A percentile compares a stretch with the other conserved stretches of the same genome.
Evolutionary conservation across 1,139 yeast species (phyloP).

Genomic region (Protomyces gravidus): DNA sequence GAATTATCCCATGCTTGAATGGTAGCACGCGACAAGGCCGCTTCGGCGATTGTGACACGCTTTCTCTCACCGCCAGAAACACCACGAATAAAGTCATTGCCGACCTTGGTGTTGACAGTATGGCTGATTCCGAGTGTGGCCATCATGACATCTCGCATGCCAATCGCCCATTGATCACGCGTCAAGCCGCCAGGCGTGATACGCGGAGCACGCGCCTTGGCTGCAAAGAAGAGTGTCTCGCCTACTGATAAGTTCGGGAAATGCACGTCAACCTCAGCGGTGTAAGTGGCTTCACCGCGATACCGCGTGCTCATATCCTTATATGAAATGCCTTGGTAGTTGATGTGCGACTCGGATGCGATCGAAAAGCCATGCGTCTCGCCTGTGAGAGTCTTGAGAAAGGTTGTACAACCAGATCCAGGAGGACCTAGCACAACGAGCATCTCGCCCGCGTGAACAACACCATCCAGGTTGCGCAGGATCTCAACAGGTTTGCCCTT

Average conservation of each 20-base stretch:
- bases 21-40: conserved; percentile 56
- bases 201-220: conserved; percentile 60
- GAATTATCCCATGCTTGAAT: conserved; percentile 73
- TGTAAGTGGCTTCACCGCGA: conserved; percentile 68
- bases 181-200: conserved; percentile 59
- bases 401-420: conserved; percentile 55
- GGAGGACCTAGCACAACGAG: conserved; percentile 59
- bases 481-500: conserved; percentile 37
- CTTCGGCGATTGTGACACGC: conserved; percentile 61
- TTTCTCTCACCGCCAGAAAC: conserved; percentile 65
- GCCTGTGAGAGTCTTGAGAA: conserved; percentile 54
- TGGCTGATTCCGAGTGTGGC: conserved; percentile 62
- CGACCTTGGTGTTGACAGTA: conserved; percentile 54
- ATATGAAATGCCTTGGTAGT: conserved; percentile 51
- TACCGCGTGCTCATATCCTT: conserved; percentile 50
- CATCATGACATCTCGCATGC: conserved; percentile 63
- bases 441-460: conserved; percentile 52
- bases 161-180: conserved; percentile 56
- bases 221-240: conserved; percentile 63
- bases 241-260: conserved; percentile 71
- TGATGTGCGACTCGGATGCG: conserved; percentile 38
- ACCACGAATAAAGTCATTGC: conserved; percentile 59
- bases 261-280: conserved; percentile 65
- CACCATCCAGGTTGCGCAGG: conserved; percentile 45
- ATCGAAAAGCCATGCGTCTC: conserved; percentile 51